phyloP scores from a whole-genome alignment of 2,329 filamentous ascomycete species.

The Penicillium italicum region DNA sequence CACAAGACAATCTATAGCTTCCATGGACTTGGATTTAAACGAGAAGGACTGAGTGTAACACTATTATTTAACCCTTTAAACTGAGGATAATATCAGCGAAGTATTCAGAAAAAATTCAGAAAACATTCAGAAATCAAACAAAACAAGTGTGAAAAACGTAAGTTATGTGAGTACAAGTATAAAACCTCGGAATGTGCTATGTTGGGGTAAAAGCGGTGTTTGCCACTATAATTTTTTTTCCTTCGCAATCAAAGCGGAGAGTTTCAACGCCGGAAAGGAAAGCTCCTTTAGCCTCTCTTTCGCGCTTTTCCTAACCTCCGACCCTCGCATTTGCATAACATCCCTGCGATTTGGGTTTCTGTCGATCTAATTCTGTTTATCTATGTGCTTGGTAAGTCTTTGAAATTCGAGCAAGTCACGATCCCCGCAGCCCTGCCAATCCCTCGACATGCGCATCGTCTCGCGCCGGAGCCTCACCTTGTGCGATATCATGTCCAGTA shows the following conservation, averaged over 20 bases:
- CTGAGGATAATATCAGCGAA: not conserved
- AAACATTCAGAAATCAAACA: not conserved
- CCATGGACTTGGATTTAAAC: not conserved
- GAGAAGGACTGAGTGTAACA: not conserved
- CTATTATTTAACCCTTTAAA: not conserved
- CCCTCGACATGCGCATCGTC: slow-evolving; percentile 19
- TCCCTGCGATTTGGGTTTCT: slow-evolving; percentile 8
- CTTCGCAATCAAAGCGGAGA: slow-evolving; percentile 23
- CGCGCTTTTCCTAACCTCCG: slow-evolving; percentile 19
- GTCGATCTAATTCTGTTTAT: not conserved
- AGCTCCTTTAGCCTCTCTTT: slow-evolving; percentile 29
- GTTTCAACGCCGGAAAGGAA: slow-evolving; percentile 29
- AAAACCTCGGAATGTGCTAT: not conserved
- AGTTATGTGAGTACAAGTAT: not conserved
- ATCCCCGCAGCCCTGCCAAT: slow-evolving; percentile 14
- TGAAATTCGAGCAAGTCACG: slow-evolving; percentile 14
- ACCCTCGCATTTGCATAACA: slow-evolving; percentile 16
- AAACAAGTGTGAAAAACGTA: not conserved
- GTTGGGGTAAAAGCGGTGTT: slow-evolving; percentile 17
- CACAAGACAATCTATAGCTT: not conserved
- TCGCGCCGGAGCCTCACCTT: slow-evolving; percentile 12
- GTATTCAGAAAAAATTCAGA: not conserved
- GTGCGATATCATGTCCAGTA: slow-evolving; percentile 1
- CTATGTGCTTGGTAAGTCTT: slow-evolving; percentile 17
- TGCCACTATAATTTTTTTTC: slow-evolving; percentile 30